These are phyloP conservation scores for Malus domestica DNA, from an alignment of 306 rosid genomes.

Conservation along the genomic window ASM211411v1 NC_041796.1:10700501-10701000, in stretches of 20 bases:
- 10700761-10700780: background rate
- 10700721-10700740: constrained; percentile 49
- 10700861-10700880: background rate
- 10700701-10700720: constrained; percentile 29
- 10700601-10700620: constrained; percentile 1
- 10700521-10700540: background rate
- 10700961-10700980: constrained; percentile 49
- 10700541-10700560: background rate
- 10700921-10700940: background rate
- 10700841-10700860: background rate
- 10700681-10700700: constrained; percentile 37
- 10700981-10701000: constrained; percentile 45
- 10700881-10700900: background rate
- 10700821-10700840: background rate
- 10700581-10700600: background rate
- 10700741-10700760: background rate
- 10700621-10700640: constrained; percentile 74
- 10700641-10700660: constrained; percentile 66
- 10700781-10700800: constrained; percentile 6
- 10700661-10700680: constrained; percentile 34
- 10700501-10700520: background rate
- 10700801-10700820: background rate
- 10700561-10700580: constrained; percentile 4
- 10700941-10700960: constrained; percentile 33
- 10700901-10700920: background rate